phyloP scores from a whole-genome alignment of 192 early-diverging fungal genomes.

The Backusella macrospora region DNA sequence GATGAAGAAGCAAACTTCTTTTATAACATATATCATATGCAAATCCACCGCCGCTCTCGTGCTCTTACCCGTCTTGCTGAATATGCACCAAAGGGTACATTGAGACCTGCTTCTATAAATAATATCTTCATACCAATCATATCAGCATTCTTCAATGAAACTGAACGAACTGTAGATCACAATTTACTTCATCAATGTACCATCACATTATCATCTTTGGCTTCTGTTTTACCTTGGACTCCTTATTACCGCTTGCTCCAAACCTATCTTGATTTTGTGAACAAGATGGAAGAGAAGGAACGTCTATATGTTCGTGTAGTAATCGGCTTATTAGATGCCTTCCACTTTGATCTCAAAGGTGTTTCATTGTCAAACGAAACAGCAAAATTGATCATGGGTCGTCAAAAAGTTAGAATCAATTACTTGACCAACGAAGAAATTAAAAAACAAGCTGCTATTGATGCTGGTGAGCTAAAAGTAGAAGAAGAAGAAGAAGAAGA shows the following conservation, averaged over 20 bases:
- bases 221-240: slow-evolving; percentile 76
- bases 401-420: slow-evolving; percentile 48
- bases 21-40: slow-evolving; percentile 93
- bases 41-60: slow-evolving; percentile 89
- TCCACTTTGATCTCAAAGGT: slow-evolving; percentile 86
- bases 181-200: slow-evolving; percentile 86
- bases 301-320: slow-evolving; percentile 83
- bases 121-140: slow-evolving; percentile 86
- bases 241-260: slow-evolving; percentile 80
- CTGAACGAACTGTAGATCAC: slow-evolving; percentile 65
- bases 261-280: slow-evolving; percentile 68
- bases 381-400: slow-evolving; percentile 43
- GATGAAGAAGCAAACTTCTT: slow-evolving; percentile 95
- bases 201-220: slow-evolving; percentile 70
- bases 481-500: slow-evolving; percentile 28
- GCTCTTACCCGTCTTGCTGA: slow-evolving; percentile 77
- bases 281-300: slow-evolving; percentile 70
- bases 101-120: slow-evolving; percentile 55
- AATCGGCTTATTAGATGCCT: slow-evolving; percentile 81
- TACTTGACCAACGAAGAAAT: slow-evolving; percentile 41
- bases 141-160: slow-evolving; percentile 85
- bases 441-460: slow-evolving; percentile 44
- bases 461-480: slow-evolving; percentile 13
- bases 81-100: slow-evolving; percentile 44
- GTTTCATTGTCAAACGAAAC: slow-evolving; percentile 53